Evolutionary conservation across 768 basidiomycete species (phyloP).

Genomic region (Leccinum aurantiacum): DNA sequence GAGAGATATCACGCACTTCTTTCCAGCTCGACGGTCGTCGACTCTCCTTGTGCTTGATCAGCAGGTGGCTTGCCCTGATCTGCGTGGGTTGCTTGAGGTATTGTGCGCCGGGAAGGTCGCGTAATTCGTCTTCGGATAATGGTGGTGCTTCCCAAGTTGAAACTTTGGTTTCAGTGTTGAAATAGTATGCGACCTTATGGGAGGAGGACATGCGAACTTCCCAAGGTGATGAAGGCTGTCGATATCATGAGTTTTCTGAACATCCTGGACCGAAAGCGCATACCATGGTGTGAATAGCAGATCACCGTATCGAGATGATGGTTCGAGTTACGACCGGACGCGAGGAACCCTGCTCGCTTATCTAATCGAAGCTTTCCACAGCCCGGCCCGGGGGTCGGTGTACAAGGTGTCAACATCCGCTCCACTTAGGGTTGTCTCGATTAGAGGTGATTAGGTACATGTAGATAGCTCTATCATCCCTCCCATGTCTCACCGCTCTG

Average conservation of each 20-base stretch:
- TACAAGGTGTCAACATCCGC: background rate
- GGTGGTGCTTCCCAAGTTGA: constrained; percentile 78
- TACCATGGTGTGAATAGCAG: constrained; percentile 23
- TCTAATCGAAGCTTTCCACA: constrained; percentile 11
- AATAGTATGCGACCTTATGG: constrained; percentile 82
- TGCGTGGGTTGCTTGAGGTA: constrained; percentile 48
- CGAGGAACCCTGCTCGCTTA: constrained; percentile 8
- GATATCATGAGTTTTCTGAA: constrained; percentile 10
- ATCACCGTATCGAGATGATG: constrained; percentile 12
- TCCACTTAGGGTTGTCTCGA: background rate
- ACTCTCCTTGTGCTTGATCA: constrained; percentile 88
- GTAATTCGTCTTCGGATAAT: constrained; percentile 60
- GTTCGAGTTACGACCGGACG: background rate
- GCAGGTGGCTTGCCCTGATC: constrained; percentile 92
- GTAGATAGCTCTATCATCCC: constrained; percentile 10
- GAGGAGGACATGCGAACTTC: constrained; percentile 87
- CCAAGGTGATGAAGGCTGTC: constrained; percentile 47
- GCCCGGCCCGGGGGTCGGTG: background rate
- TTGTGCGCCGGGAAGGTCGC: constrained; percentile 65
- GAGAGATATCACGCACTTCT: constrained; percentile 50
- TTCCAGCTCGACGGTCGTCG: constrained; percentile 82
- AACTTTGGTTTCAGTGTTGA: constrained; percentile 63
- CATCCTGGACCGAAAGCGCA: constrained; percentile 3
- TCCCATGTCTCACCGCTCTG: constrained; percentile 24
- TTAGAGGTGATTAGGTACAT: constrained; percentile 25